Percentiles rank a stretch among this genome's conserved stretches.
Evolutionary conservation across 768 basidiomycete species (phyloP).

Genomic region (Guyanaporus albipodus): DNA sequence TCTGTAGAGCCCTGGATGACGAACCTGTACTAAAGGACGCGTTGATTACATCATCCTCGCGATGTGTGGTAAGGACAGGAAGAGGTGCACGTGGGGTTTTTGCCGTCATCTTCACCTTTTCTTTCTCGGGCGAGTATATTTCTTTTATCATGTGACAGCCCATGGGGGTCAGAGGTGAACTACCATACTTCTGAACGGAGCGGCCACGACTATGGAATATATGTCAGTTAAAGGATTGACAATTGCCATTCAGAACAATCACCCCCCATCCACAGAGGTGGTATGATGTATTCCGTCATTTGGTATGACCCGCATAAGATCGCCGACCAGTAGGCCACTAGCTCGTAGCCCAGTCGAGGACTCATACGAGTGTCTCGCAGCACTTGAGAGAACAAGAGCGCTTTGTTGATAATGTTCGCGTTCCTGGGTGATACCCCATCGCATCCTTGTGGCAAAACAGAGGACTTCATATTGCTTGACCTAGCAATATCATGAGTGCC

Average conservation of each 20-base stretch:
- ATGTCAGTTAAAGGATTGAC: background rate
- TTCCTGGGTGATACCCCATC: conserved; percentile 17
- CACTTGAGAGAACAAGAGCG: conserved; percentile 15
- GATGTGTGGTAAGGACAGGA: background rate
- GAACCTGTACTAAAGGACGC: background rate
- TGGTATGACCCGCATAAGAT: conserved; percentile 19
- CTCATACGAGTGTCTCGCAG: background rate
- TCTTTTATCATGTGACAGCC: conserved; percentile 17
- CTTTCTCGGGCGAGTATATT: conserved; percentile 6
- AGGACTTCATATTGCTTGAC: conserved; percentile 28
- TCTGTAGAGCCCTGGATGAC: background rate
- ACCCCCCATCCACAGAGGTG: conserved; percentile 7
- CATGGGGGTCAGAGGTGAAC: conserved; percentile 18
- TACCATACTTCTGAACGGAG: background rate
- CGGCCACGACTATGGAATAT: background rate
- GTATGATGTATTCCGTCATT: background rate
- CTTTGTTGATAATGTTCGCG: conserved; percentile 14
- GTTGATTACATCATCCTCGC: background rate
- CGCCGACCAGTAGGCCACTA: conserved; percentile 11
- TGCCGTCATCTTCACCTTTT: background rate
- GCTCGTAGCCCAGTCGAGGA: background rate
- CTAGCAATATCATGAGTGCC: conserved; percentile 6
- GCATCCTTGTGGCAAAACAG: conserved; percentile 26
- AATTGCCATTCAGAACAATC: background rate
- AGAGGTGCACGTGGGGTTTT: background rate